Base-by-base conservation (phyloP, 1,284 basidiomycete species). In the Mycosarcoma mackinlayi region DNA sequence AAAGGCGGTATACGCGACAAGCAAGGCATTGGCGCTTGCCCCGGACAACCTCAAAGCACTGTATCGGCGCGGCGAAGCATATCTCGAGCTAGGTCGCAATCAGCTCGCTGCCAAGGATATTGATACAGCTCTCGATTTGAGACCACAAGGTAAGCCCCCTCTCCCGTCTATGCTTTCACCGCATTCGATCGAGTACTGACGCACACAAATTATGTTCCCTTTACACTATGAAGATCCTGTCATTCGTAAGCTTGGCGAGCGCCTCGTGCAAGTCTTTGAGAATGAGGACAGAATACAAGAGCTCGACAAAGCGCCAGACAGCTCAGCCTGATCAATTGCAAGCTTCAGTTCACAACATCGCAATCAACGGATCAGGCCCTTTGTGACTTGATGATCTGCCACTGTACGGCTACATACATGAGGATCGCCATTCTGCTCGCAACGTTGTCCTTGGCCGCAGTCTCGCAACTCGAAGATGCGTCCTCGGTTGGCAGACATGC, bases 1-100 rank as follows among this genome's bases (percentile, higher is more conserved):
- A 4, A 67, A 68, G 34, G 68, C 63, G 19, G 42, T 74, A 9
- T 64, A 59, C 23, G 59, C 59, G 16, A 30, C 64, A 8, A 37
- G 59, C 7, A 75, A 75, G 35, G 62, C 70, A 24, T 40, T 75
- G 18, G 53, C 55, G 2, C 33, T 64, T 5, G 44, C 53, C 6
- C 59, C 59, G 1, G 49, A 72, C 37, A 72, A 72, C 21, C 56
- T 75, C 35, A 75, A 75, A 28, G 72, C 72, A 5, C 68, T 71
- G 38, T 75, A 75, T 19, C 48, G 72, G 19, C 38, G 72, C 1
- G 61, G 68, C 3, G 59, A 67, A 24, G 57, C 72, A 3, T 47
- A 67, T 41, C 64, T 72, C n/a, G 59, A 55, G 40, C 59, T 71
- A 10, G 69, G 65, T 3, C 33, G 46, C 4, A 60, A 55, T 8